Percentiles rank a stretch among this genome's conserved stretches.
These are phyloP conservation scores for Malus domestica DNA, from an alignment of 306 rosid species.

Conservation along the genomic window DNA sequence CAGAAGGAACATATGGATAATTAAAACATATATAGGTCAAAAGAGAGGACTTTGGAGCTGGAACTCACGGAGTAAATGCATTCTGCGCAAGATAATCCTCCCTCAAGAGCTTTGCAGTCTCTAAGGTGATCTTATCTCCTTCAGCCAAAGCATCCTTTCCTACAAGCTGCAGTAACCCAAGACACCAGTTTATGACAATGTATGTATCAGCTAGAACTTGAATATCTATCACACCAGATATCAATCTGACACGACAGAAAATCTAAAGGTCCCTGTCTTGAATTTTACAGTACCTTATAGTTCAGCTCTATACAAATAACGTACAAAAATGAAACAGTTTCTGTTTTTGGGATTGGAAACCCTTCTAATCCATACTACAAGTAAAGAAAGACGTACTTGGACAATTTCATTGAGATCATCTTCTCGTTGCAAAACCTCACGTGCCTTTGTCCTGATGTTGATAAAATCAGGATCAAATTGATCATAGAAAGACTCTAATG, in stretches of 20 bases:
- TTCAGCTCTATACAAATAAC: neutral
- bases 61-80: conserved; percentile 93
- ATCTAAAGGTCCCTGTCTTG: too few species aligned
- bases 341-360: neutral
- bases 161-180: conserved; percentile 63
- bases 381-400: conserved; percentile 48
- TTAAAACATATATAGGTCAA: neutral
- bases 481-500: conserved; percentile 89
- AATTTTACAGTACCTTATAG: too few species aligned
- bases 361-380: neutral
- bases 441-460: conserved; percentile 95
- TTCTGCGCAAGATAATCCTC: conserved; percentile 99
- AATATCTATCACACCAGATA: neutral
- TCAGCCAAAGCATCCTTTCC: conserved; percentile 99
- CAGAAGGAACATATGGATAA: too few species aligned
- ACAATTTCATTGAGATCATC: conserved; percentile 98
- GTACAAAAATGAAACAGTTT: neutral
- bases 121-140: conserved; percentile 92
- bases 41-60: neutral
- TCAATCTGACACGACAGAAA: too few species aligned
- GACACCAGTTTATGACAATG: neutral
- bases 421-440: conserved; percentile 95
- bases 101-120: conserved; percentile 98
- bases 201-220: neutral
- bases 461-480: conserved; percentile 95